Base-by-base conservation (phyloP, 225 moss, liverwort and hornwort genomes). In the Marchantia polymorpha region DNA sequence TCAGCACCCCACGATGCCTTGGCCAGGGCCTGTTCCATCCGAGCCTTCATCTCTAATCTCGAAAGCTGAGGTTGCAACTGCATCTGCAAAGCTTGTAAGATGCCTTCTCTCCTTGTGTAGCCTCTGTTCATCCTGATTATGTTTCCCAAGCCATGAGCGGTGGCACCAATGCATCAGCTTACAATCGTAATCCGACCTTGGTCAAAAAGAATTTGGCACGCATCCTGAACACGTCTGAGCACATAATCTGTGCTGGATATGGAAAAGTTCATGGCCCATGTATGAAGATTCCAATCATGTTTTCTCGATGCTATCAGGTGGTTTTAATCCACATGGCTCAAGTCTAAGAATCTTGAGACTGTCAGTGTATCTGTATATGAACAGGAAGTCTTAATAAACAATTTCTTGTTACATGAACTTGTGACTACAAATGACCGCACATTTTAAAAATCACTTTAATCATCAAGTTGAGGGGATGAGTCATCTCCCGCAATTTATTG, bases 221-320 rank as follows among this genome's bases (percentile, higher is more conserved):
- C 91, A 77, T 83, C 88, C 69, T 83, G 88, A 19, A 92, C 87
- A 73, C 89, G 87, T 49, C 89, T n/a, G 23, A 92, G 90, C 78
- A 79, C 81, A 64, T 71, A 81, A 39, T 39, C 39, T 39, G 39
- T 39, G 39, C 5, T 39, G 39, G 39, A 39, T 39, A 39, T 39
- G 2, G 39, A 39, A 5, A 39, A 39, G 39, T 39, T 39, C 39
- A 39, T 5, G 39, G 39, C 39, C 39, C 2, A 39, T 39, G 39
- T 2, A 39, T 39, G 39, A 39, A 39, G 3, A 2, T 39, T 39
- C 39, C 39, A 39, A 2, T 39, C 39, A 39, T 39, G 39, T 39
- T 39, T 39, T 39, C 39, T 2, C 39, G 2, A 39, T 39, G 39
- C 39, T 39, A 39, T 39, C 39, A 39, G 3, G 39, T 39, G 39